These are phyloP conservation scores for Fagus crenata DNA, from an alignment of 306 rosid genomes.

Conservation along the genomic window DNA sequence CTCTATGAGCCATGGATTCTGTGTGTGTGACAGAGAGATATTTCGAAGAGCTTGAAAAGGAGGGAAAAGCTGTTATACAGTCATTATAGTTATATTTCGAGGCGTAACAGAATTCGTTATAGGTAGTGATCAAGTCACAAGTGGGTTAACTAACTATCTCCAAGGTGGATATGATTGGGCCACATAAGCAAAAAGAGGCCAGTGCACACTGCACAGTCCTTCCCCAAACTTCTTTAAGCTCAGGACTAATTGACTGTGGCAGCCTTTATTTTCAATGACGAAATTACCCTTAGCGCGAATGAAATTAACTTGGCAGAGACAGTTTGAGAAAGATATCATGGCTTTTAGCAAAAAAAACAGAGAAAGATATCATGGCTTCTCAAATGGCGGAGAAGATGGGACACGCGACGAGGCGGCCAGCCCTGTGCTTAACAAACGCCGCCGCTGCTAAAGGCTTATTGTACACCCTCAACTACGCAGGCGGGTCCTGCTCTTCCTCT, in stretches of 20 bases:
- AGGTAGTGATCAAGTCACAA: no score
- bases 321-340: not conserved
- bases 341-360: not conserved
- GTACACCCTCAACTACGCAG: constrained; percentile 13
- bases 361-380: not conserved
- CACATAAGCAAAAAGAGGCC: no score
- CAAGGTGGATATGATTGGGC: no score
- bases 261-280: no score
- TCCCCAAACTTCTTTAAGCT: no score
- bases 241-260: no score
- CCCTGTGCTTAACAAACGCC: constrained; percentile 15
- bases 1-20: constrained; percentile 23
- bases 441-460: constrained; percentile 51
- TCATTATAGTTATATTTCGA: no score
- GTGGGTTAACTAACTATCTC: no score
- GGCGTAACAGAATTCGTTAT: no score
- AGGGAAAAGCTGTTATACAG: not conserved
- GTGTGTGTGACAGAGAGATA: not conserved
- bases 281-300: no score
- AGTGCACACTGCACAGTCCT: no score
- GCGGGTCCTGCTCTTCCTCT: not conserved
- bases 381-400: not conserved
- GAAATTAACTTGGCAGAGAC: no score
- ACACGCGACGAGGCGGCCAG: not conserved
- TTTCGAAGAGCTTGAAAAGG: constrained; percentile 1